Evolutionary conservation across 2,329 filamentous ascomycete species (phyloP).

Genomic region (Cytospora chrysosperma): DNA sequence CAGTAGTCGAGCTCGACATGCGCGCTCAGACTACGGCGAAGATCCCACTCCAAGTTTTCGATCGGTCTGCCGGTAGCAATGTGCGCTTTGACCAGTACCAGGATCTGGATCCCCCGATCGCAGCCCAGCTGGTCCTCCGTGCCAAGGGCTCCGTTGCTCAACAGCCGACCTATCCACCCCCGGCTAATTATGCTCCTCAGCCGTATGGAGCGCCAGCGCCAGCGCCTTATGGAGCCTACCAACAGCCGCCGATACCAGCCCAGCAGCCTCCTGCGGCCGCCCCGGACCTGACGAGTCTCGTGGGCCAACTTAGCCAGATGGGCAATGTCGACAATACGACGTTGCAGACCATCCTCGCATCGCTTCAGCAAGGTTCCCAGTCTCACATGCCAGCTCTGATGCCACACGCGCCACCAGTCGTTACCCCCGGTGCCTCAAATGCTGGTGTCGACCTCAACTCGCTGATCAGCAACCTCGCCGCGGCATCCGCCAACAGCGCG

Average conservation of each 20-base stretch:
- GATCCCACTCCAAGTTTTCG: constrained; percentile 82
- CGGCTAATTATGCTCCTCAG: constrained; percentile 33
- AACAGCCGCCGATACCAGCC: constrained; percentile 34
- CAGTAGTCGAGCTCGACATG: constrained; percentile 74
- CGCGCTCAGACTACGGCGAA: constrained; percentile 68
- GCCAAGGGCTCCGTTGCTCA: constrained; percentile 50
- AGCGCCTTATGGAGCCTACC: constrained; percentile 31
- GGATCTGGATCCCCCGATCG: constrained; percentile 74
- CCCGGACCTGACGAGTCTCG: constrained; percentile 60
- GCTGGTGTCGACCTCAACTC: constrained; percentile 47
- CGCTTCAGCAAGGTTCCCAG: constrained; percentile 44
- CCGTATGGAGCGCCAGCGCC: constrained; percentile 27
- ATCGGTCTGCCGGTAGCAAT: constrained; percentile 74
- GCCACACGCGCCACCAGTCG: constrained; percentile 3
- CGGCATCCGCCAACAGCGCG: constrained; percentile 8
- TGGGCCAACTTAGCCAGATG: constrained; percentile 61
- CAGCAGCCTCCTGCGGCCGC: constrained; percentile 31
- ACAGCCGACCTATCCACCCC: constrained; percentile 32
- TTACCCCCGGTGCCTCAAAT: constrained; percentile 29
- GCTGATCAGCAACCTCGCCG: constrained; percentile 41
- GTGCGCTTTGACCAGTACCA: constrained; percentile 86
- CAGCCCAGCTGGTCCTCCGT: constrained; percentile 76
- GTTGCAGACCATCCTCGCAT: constrained; percentile 68
- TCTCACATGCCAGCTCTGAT: constrained; percentile 9
- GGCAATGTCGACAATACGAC: constrained; percentile 66